These are phyloP conservation scores for Pinus albicaulis DNA, from an alignment of 75 land plant species.

Conservation along the genomic window DNA sequence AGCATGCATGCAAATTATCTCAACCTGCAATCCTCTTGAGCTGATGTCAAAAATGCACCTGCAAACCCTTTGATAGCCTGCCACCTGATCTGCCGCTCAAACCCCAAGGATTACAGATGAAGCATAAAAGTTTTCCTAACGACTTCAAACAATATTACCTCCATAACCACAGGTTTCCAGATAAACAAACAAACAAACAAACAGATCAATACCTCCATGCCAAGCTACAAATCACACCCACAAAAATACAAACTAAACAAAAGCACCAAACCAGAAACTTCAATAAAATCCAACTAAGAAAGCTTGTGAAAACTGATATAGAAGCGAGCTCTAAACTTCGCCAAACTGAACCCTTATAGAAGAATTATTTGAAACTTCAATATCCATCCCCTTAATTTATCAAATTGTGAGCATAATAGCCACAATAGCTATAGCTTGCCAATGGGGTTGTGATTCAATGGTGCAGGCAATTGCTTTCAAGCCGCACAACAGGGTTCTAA, in stretches of 20 bases:
- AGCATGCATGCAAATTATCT: too few relatives aligned
- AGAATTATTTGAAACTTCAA: neutral
- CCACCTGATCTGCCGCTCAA: conserved; percentile 4
- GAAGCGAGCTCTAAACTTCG: neutral
- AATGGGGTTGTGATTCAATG: neutral
- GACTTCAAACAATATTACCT: neutral
- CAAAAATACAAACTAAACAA: neutral
- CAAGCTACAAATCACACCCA: neutral
- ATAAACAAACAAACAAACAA: neutral
- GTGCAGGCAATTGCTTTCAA: neutral
- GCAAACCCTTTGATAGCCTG: neutral
- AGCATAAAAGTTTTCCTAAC: neutral
- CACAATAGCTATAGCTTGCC: neutral
- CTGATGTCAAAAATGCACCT: neutral
- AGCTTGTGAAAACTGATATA: neutral
- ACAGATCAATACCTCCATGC: neutral
- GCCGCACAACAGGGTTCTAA: neutral
- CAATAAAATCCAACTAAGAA: neutral
- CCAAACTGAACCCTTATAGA: neutral
- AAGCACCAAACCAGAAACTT: neutral
- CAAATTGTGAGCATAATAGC: neutral
- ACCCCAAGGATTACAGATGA: neutral
- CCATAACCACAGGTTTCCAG: neutral
- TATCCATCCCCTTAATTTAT: neutral
- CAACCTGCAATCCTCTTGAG: too few relatives aligned